A percentile compares a stretch with the other conserved stretches of the same genome.
Evolutionary conservation across 192 early-diverging fungal genomes (phyloP).

Genomic region (Chytriomyces hyalinus): DNA sequence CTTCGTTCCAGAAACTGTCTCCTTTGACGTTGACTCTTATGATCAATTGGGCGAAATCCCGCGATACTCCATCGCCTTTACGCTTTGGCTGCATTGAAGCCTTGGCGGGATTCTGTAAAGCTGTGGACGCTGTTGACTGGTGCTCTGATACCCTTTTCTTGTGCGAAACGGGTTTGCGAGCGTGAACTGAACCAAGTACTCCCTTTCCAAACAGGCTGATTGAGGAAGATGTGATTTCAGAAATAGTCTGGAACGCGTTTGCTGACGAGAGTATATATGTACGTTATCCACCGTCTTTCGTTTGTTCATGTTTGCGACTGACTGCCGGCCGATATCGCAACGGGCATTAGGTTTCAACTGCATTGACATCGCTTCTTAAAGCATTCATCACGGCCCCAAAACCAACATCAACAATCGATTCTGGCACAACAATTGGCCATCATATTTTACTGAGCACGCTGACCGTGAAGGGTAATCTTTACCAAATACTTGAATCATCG

Average conservation of each 20-base stretch:
- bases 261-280: conserved; percentile 26
- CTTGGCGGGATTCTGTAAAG: conserved; percentile 4
- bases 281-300: background rate
- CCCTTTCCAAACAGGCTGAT: conserved; percentile 1
- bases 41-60: background rate
- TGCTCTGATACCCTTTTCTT: background rate
- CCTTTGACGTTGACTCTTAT: background rate
- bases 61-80: background rate
- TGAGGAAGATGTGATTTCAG: background rate
- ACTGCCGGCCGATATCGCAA: background rate
- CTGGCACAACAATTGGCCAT: background rate
- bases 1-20: too few species aligned
- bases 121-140: conserved; percentile 11
- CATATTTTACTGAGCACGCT: conserved; percentile 13
- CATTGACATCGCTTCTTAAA: conserved; percentile 7
- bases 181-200: background rate
- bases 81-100: conserved; percentile 19
- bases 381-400: conserved; percentile 12
- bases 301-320: background rate
- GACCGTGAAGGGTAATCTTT: conserved; percentile 12
- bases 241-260: conserved; percentile 20
- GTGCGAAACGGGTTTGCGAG: background rate
- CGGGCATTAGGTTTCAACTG: background rate
- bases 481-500: conserved; percentile 3
- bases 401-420: background rate